These are phyloP conservation scores for Peribolospora baueri DNA, from an alignment of 768 basidiomycete species.

Conservation along the genomic window DNA sequence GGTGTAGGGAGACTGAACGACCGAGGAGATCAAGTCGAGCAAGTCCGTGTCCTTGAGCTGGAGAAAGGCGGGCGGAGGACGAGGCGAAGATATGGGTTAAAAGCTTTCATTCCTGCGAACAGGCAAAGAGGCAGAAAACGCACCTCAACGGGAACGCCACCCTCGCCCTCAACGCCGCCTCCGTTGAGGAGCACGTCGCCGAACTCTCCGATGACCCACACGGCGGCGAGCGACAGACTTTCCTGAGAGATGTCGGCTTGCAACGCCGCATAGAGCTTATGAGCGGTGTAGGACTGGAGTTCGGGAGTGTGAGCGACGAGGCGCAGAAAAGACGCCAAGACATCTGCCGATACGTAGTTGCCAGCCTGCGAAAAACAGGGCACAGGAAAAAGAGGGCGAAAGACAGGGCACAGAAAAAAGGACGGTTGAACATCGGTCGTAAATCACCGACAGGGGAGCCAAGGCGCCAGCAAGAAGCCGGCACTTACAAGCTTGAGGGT, in stretches of 20 bases:
- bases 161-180: slow-evolving; percentile 57
- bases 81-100: neutral
- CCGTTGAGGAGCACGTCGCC: slow-evolving; percentile 68
- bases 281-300: slow-evolving; percentile 80
- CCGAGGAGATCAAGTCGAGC: slow-evolving; percentile 59
- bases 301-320: slow-evolving; percentile 93
- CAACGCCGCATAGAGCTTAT: slow-evolving; percentile 66
- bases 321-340: slow-evolving; percentile 79
- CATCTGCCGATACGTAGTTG: slow-evolving; percentile 91
- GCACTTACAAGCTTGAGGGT: slow-evolving; percentile 60
- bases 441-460: no score
- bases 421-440: neutral
- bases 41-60: slow-evolving; percentile 61
- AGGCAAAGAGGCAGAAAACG: neutral
- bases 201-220: slow-evolving; percentile 94
- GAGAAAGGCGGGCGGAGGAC: neutral
- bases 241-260: slow-evolving; percentile 87
- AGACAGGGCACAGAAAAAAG: neutral
- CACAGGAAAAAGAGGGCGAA: neutral
- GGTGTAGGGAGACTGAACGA: slow-evolving; percentile 78
- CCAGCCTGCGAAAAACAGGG: slow-evolving; percentile 39
- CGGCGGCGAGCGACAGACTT: slow-evolving; percentile 68
- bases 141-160: slow-evolving; percentile 23
- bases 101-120: neutral
- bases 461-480: neutral